Base-by-base conservation (phyloP, 2,329 filamentous ascomycete species). In the Verticillium nonalfalfae region DNA sequence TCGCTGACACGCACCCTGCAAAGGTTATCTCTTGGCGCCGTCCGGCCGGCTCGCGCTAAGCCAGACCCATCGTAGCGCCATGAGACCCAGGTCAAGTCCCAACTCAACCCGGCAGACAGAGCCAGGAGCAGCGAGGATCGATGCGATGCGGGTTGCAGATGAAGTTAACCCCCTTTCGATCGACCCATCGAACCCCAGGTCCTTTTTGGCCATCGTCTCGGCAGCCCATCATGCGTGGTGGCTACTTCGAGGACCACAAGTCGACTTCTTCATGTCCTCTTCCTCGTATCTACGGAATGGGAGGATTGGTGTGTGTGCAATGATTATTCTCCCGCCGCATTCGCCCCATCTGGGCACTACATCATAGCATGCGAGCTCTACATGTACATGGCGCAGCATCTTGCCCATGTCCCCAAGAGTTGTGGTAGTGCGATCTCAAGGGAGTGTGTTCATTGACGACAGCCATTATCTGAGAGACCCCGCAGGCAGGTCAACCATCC, bases 21-120 rank as follows among this genome's bases (percentile, higher is more conserved):
- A 50, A 50, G 57, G 57, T 58, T 58, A 58, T 58, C 57, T 58
- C 57, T 58, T 58, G 57, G 57, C 57, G 31, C 57, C 38, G 45
- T 3, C 45, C 45, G 18, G 21, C 45, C 45, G 45, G 45, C 45
- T 31, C 18, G 18, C 45, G 45, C 45, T 52, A 31, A 11, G 7
- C 45, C 45, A 11, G 45, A 52, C 45, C 45, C 45, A 18, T 52
- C 45, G 18, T 52, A 52, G 45, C 45, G 45, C 18, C 26, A 52
- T 7, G 13, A 6, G 1, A 52, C n/a, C 45, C 18, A 10, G 45
- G 45, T 52, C 45, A 26, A 52, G 18, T 18, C 26, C 45, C 18
- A 52, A 18, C 45, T 11, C n/a, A 52, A 52, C 9, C 45, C 45
- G 45, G 45, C 45, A 52, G 13, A 18, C 45, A 50, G 45, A 50